Base-by-base conservation (phyloP, 2,329 filamentous ascomycete species). In the Penicillium sp. region DNA sequence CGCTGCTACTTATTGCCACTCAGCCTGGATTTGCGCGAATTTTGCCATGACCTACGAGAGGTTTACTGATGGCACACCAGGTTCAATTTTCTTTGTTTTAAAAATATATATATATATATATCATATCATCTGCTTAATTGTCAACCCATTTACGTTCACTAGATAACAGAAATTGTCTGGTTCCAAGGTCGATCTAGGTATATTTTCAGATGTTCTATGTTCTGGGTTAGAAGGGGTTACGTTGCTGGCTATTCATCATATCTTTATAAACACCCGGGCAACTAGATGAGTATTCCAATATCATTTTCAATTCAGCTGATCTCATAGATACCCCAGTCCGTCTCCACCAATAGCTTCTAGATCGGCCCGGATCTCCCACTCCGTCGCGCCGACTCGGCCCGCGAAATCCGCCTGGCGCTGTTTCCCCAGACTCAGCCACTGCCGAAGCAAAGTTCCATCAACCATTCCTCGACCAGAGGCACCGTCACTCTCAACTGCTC, bases 401-500 rank as follows among this genome's bases (percentile, higher is more conserved):
- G 91, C 84, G 46, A 93, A 86, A 75, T 96, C 92, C 7, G 80
- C 82, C 63, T 88, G 80, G 62, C 88, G 85, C 49, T 88, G 86
- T 44, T 86, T 87, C 6, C 89, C 84, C 61, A 96, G 73, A 75
- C 95, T 91, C 41, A 84, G 82, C 86, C 91, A 95, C 56, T 91
- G 77, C 57, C 84, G 81, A 59, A 96, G 73, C 41, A 96, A 69
- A n/a, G 82, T 83, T 0, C 91, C 92, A 70, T 97, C 93, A 4
- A 97, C 82, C 51, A 96, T 83, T 2, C 84, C 86, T 19, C 90
- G 79, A 1, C 84, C 63, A 77, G 84, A 55, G 58, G 78, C 62
- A 57, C 75, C 68, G 73, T 83, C 71, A 70, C 81, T 72, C 71
- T 81, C 62, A 64, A 82, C 71, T 67, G 84, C 79, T 14, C 95